phyloP scores from a whole-genome alignment of 2,329 filamentous ascomycete genomes.

The Phoma sp. region DNA sequence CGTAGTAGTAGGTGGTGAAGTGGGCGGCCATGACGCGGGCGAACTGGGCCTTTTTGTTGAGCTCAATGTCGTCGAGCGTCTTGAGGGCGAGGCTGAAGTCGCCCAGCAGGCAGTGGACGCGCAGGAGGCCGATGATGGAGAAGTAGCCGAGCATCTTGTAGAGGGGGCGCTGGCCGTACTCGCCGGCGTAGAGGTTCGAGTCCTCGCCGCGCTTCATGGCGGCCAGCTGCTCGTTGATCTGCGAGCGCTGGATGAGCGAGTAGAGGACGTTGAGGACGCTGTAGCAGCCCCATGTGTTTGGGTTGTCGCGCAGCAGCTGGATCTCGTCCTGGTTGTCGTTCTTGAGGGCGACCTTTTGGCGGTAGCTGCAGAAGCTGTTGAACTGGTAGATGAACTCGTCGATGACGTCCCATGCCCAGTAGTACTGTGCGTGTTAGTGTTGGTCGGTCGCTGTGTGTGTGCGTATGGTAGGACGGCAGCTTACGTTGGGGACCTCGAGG shows the following conservation, averaged over 20 bases:
- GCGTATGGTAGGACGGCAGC: conserved; percentile 46
- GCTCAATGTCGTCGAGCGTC: conserved; percentile 98
- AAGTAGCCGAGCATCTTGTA: conserved; percentile 99
- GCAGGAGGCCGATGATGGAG: conserved; percentile 95
- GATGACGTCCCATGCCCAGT: conserved; percentile 99
- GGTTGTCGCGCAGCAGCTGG: conserved; percentile 89
- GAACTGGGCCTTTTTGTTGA: conserved; percentile 99
- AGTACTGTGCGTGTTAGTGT: conserved; percentile 69
- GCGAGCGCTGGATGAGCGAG: conserved; percentile 96
- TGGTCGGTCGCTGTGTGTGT: background rate
- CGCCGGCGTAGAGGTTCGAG: conserved; percentile 82
- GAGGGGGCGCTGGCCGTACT: conserved; percentile 91
- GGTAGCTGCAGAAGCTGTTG: conserved; percentile 98
- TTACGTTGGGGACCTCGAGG: conserved; percentile 92
- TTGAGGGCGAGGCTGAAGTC: conserved; percentile 98
- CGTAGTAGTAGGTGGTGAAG: conserved; percentile 99
- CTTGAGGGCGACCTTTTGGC: conserved; percentile 85
- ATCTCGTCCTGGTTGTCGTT: conserved; percentile 91
- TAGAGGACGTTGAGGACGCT: conserved; percentile 99
- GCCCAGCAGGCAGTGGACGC: conserved; percentile 93
- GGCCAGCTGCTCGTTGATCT: conserved; percentile 96
- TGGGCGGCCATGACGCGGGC: conserved; percentile 99
- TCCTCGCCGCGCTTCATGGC: conserved; percentile 96
- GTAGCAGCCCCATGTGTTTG: conserved; percentile 99
- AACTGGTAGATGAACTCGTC: conserved; percentile 99